Conservation (phyloP, 345 rosid genomes). For the Hibiscus syriacus region DNA sequence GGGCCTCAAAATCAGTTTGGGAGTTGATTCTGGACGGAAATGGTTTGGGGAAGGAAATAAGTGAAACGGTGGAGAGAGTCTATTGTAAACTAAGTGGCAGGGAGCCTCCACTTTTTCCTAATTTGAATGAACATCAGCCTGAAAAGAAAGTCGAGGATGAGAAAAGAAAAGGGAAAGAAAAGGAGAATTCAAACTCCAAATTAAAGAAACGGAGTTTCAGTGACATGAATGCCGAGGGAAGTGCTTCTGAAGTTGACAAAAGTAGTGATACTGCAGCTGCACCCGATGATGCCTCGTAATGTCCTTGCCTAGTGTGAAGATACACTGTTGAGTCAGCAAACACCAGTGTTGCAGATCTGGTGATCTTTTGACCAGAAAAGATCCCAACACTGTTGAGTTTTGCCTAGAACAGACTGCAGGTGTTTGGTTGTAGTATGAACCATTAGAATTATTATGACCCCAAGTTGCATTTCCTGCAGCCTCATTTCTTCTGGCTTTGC, state of each 20-base stretch:
- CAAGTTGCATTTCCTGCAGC: background rate
- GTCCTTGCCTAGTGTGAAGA: too few relatives aligned
- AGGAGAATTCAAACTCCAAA: constrained; percentile 35
- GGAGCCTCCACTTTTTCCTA: constrained; percentile 64
- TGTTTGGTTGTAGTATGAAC: background rate
- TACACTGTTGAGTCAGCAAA: too few relatives aligned
- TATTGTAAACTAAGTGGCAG: too few relatives aligned
- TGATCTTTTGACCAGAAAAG: too few relatives aligned
- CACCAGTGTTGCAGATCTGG: background rate
- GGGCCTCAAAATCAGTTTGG: constrained; percentile 95
- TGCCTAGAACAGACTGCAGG: background rate
- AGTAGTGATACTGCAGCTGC: constrained; percentile 15
- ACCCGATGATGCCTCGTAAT: too few relatives aligned
- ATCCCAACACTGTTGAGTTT: too few relatives aligned
- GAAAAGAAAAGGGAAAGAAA: constrained; percentile 34
- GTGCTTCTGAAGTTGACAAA: constrained; percentile 4
- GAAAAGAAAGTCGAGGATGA: constrained; percentile 24
- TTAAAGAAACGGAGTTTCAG: constrained; percentile 49
- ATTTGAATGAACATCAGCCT: constrained; percentile 26
- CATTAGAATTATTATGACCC: background rate
- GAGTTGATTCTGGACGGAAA: constrained; percentile 72
- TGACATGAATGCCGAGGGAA: constrained; percentile 32
- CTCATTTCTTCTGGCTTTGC: background rate
- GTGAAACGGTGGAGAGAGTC: constrained; percentile 1
- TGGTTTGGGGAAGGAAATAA: constrained; percentile 70